These are phyloP conservation scores for Fomitopsis serialis DNA, from an alignment of 768 basidiomycete genomes.

Conservation along the genomic window DNA sequence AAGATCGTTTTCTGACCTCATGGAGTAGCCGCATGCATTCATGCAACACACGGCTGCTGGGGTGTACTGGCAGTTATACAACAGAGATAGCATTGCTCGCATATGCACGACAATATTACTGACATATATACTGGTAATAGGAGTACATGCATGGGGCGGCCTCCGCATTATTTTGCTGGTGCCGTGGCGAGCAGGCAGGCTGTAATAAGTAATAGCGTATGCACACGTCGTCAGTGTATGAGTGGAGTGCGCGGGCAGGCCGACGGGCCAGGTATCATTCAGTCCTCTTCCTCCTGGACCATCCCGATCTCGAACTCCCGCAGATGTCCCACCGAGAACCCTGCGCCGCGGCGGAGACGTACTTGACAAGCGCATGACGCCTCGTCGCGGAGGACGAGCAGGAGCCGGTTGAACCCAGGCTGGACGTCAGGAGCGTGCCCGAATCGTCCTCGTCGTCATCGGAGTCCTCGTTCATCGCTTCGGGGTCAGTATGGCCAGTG, in stretches of 20 bases:
- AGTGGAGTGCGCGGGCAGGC: background rate
- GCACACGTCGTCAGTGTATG: background rate
- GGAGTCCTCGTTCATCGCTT: slow-evolving; percentile 30
- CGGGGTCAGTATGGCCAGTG: slow-evolving; percentile 6
- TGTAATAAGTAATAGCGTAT: background rate
- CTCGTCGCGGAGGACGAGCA: slow-evolving; percentile 88
- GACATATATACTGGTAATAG: background rate
- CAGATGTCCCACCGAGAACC: slow-evolving; percentile 93
- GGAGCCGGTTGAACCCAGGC: slow-evolving; percentile 83
- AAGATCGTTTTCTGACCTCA: slow-evolving; percentile 60
- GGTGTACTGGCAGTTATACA: no score
- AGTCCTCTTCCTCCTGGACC: slow-evolving; percentile 46
- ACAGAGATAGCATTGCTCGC: background rate
- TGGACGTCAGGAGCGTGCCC: slow-evolving; percentile 79
- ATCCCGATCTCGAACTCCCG: slow-evolving; percentile 90
- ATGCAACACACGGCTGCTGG: no score
- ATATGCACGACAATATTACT: background rate
- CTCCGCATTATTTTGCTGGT: background rate
- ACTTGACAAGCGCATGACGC: slow-evolving; percentile 96
- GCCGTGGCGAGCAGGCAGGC: background rate
- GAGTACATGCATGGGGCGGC: background rate
- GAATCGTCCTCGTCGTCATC: slow-evolving; percentile 62
- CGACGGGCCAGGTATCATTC: background rate
- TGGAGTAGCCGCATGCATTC: background rate
- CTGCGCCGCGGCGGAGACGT: slow-evolving; percentile 82